Evolutionary conservation across 164 flowering plant species (phyloP), one percentile per base, ranked within the genome.

Genomic region (Pachysandra terminalis): DNA sequence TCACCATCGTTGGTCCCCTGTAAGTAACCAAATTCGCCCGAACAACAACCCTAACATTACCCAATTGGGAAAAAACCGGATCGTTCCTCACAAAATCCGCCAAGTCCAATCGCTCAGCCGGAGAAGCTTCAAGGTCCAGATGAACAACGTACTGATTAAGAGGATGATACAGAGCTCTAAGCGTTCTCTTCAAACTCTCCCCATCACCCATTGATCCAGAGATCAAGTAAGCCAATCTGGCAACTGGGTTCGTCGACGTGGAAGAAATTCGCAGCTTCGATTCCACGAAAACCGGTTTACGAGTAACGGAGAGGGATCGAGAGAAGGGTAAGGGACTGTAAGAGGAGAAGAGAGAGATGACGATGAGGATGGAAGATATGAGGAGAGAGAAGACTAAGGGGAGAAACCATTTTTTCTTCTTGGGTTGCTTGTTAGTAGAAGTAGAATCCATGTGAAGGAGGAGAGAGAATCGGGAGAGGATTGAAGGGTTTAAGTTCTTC

Each of bases 1-100:
- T 73, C 23, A 91, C 95, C 97, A 91, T 91, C 4, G 95, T 89
- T 0, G 95, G 95, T 0, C 97, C 97, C 63, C 93, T 74, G 49
- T 91, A 91, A 21, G 97, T 91, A 10, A 89, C 90, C 85, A 91
- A 73, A 82, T 91, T 91, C 5, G 93, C 80, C 65, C 74, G 69
- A 61, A 56, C 67, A 8, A 86, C 66, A 60, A 84, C 80, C 61
- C 86, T 63, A 56, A 91, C 97, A 77, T 91, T 91, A 19, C 90
- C 90, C 49, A 86, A n/a, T 49, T 74, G 22, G 0, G 16, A 61
- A 74, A 87, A 89, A 63, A 87, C 40, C 0, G 70, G 73, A 17
- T 87, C 83, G 6, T 60, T 72, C 68, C 67, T 63, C 9, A 91
- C 91, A 74, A 74, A 86, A 7, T 69, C 64, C 9, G 70, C 70